phyloP scores from a whole-genome alignment of 2,329 filamentous ascomycete species.

The Beauveria varroae region DNA sequence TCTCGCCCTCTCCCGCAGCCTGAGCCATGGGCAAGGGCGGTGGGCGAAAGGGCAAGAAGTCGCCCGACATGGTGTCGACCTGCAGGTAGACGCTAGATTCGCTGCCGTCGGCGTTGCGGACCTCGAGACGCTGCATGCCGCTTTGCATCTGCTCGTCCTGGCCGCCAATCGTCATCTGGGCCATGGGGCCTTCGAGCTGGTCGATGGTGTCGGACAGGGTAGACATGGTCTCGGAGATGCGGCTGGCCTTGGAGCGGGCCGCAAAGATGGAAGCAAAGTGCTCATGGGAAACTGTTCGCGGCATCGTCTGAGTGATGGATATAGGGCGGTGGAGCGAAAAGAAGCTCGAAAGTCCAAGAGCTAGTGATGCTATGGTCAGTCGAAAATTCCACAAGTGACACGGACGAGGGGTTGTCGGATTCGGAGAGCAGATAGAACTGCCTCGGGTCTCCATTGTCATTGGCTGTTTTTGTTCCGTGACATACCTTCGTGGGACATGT shows the following conservation, averaged over 20 bases:
- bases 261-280: conserved; percentile 82
- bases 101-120: conserved; percentile 49
- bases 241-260: conserved; percentile 39
- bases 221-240: conserved; percentile 56
- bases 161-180: conserved; percentile 40
- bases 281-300: conserved; percentile 60
- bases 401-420: background rate
- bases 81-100: conserved; percentile 56
- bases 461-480: conserved; percentile 1
- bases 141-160: conserved; percentile 36
- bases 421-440: background rate
- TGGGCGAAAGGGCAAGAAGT: conserved; percentile 73
- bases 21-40: conserved; percentile 71
- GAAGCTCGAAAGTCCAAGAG: conserved; percentile 82
- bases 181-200: conserved; percentile 51
- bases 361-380: conserved; percentile 38
- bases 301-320: conserved; percentile 76
- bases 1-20: conserved; percentile 22
- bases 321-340: conserved; percentile 95
- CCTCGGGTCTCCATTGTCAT: background rate
- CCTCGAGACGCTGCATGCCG: conserved; percentile 41
- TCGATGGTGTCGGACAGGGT: conserved; percentile 56
- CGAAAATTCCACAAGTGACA: background rate
- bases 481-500: conserved; percentile 61
- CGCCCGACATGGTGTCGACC: conserved; percentile 59